These are phyloP conservation scores for Dillenia suffruticosa DNA, from an alignment of 164 flowering plant genomes.

Conservation along the genomic window DNA sequence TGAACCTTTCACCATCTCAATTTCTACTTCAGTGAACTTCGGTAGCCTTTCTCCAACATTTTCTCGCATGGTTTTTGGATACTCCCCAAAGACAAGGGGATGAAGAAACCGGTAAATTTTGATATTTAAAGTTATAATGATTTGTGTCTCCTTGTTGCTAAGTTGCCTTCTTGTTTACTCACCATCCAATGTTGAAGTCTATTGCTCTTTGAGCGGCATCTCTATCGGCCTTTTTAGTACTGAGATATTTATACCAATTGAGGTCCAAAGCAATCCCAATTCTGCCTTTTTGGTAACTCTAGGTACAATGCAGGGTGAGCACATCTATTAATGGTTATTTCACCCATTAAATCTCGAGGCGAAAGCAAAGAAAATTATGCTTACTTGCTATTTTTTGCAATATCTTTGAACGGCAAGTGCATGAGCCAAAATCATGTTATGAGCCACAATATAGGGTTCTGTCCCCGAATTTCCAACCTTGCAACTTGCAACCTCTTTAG, in stretches of 20 bases:
- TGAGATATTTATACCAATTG: constrained; percentile 40
- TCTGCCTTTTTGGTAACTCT: constrained; percentile 29
- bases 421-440: constrained; percentile 25
- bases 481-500: constrained; percentile 29
- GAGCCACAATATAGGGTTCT: constrained; percentile 36
- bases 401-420: constrained; percentile 31
- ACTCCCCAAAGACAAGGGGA: constrained; percentile 35
- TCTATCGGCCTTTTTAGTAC: constrained; percentile 24
- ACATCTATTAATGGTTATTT: neutral
- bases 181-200: constrained; percentile 45
- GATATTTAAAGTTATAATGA: neutral
- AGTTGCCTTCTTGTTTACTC: neutral
- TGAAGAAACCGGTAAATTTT: constrained; percentile 25
- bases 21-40: constrained; percentile 23
- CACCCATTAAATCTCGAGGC: neutral
- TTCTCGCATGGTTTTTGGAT: constrained; percentile 29
- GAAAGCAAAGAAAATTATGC: neutral
- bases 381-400: constrained; percentile 32
- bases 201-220: constrained; percentile 40
- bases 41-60: constrained; percentile 26
- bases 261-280: constrained; percentile 35
- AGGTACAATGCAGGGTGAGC: neutral
- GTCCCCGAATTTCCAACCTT: constrained; percentile 33
- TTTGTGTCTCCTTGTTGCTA: neutral
- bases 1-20: constrained; percentile 28